phyloP scores from a whole-genome alignment of 352 stramenopile genomes.

The Phytopythium aichiense region DNA sequence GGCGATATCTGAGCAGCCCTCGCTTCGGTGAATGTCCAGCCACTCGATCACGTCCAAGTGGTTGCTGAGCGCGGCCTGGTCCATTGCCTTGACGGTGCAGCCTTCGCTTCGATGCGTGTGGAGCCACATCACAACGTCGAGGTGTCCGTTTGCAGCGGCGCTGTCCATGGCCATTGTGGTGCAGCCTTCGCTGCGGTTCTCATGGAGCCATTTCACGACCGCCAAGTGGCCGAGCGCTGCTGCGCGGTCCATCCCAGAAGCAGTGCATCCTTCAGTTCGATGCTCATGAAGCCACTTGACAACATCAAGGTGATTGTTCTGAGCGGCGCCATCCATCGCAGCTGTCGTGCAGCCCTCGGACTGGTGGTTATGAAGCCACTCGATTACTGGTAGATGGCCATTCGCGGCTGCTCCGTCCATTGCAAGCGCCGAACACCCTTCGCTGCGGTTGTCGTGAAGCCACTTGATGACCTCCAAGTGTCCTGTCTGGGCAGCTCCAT shows the following conservation, averaged over 20 bases:
- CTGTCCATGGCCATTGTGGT: not conserved
- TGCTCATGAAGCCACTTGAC: not conserved
- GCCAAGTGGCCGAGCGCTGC: not conserved
- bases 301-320: not conserved
- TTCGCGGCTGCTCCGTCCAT: conserved; percentile 26
- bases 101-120: not conserved
- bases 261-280: not conserved
- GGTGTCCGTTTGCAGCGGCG: not conserved
- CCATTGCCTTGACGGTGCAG: not conserved
- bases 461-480: conserved; percentile 1
- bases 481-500: conserved; percentile 16
- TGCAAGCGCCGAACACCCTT: conserved; percentile 6
- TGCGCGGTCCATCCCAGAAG: not conserved
- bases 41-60: not conserved
- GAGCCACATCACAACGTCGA: not conserved
- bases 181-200: not conserved
- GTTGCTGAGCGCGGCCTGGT: not conserved
- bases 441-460: not conserved
- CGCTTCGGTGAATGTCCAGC: not conserved
- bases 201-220: not conserved
- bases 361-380: conserved; percentile 23
- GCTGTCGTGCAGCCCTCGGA: conserved; percentile 19
- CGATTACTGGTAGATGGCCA: conserved; percentile 16
- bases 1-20: not conserved
- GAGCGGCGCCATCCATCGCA: conserved; percentile 26